Evolutionary conservation across 1,284 basidiomycete genomes (phyloP), one percentile per base, ranked within the genome.

Genomic region (Stereum hirsutum): DNA sequence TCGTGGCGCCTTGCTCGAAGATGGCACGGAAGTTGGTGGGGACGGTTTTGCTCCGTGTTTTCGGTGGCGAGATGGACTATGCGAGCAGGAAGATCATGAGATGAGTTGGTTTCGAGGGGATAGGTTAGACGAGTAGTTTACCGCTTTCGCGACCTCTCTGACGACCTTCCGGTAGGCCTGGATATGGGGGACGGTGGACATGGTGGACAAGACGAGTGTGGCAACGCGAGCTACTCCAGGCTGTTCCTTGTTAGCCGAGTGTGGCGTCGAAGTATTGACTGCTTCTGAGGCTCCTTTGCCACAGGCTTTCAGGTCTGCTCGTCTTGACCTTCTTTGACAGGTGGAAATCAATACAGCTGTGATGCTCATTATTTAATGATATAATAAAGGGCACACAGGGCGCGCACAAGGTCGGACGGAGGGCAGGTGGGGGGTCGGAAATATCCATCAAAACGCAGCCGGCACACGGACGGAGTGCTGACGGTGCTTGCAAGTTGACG

Each of bases 11-110:
- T 45, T 64, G 60, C 46, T 75, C 72, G 32, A 83, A 72, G 39
- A 90, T 56, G 0, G 63, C 55, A 20, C 88, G 81, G 45, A 89
- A 68, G 53, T 74, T 74, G 25, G 61, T 54, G 1, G 66, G 54
- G 26, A 79, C 63, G 19, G 58, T 59, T 28, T 61, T 63, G 57
- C 71, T 76, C 35, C 78, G 62, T 15, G 59, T 59, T 10, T 61
- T 50, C 17, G 68, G 66, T 2, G 74, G 63, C 40, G 63, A 55
- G 20, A 65, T 65, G n/a, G 70, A 69, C 74, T 72, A 57, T 24
- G 53, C 30, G n/a, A 38, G 11, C n/a, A 15, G 20, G 20, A 51
- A 51, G 38, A 51, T 46, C 17, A 24, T 41, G 19, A 39, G 23
- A 24, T 30, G n/a, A n/a, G n/a, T n/a, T n/a, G 48, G 42, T 36